These are phyloP conservation scores for Physocladia obscura DNA, from an alignment of 192 early-diverging fungal genomes.

Conservation along the genomic window DNA sequence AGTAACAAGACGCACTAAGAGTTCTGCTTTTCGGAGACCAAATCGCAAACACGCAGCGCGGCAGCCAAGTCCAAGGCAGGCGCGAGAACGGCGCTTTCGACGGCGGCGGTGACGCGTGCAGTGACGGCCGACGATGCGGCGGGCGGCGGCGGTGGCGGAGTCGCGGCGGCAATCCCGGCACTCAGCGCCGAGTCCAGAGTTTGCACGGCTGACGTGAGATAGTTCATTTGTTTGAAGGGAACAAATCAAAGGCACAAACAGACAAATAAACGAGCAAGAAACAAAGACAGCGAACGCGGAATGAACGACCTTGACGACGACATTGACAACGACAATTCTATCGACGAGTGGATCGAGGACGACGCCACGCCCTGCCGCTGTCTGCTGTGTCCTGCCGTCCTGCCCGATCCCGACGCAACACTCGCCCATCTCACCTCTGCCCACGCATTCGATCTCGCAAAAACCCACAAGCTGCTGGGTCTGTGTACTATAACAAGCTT, in stretches of 20 bases:
- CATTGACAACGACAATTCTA: background rate
- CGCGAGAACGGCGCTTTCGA: conserved; percentile 1
- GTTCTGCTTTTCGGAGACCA: conserved; percentile 19
- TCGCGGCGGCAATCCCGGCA: background rate
- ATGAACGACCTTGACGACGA: conserved; percentile 6
- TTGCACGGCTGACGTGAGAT: background rate
- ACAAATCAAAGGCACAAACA: too few species aligned
- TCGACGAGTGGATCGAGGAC: conserved; percentile 27
- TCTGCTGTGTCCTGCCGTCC: background rate
- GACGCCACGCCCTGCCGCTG: background rate
- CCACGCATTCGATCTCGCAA: conserved; percentile 79
- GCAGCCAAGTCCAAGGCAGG: conserved; percentile 13
- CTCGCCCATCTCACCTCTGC: conserved; percentile 71
- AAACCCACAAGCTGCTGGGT: conserved; percentile 15
- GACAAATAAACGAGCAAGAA: too few species aligned
- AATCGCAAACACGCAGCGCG: conserved; percentile 23
- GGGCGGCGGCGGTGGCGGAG: background rate
- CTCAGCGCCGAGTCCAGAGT: conserved; percentile 1
- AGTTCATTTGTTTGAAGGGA: conserved; percentile 9
- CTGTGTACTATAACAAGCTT: background rate
- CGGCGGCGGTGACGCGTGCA: background rate
- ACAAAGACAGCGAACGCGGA: too few species aligned
- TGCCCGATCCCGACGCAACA: conserved; percentile 28
- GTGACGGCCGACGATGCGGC: conserved; percentile 10
- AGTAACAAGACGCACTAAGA: conserved; percentile 8